phyloP scores from a whole-genome alignment of 2,329 filamentous ascomycete species.

The Colletotrichum horii region DNA sequence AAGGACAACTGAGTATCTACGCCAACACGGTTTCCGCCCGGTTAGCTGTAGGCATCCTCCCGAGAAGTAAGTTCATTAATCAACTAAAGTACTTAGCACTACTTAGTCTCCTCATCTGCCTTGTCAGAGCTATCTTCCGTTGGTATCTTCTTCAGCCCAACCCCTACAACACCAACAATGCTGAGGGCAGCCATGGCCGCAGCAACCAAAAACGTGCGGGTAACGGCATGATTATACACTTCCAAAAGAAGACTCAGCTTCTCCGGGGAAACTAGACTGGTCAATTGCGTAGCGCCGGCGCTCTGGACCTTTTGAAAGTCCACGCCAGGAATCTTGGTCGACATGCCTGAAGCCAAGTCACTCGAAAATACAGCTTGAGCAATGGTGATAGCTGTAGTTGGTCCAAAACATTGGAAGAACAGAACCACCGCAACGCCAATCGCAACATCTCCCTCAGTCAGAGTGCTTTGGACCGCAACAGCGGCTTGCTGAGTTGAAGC shows the following conservation, averaged over 20 bases:
- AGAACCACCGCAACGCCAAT: slow-evolving; percentile 1
- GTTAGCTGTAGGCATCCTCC: too few species aligned
- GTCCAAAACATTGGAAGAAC: slow-evolving; percentile 6
- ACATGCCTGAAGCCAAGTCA: neutral
- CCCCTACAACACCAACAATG: slow-evolving; percentile 1
- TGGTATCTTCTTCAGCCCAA: slow-evolving; percentile 1
- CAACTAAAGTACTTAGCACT: too few species aligned
- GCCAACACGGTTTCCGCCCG: too few species aligned
- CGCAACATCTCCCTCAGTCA: neutral
- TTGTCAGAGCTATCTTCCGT: neutral
- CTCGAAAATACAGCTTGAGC: slow-evolving; percentile 2
- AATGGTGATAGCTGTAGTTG: neutral
- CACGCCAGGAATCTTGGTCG: neutral
- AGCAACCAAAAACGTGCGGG: slow-evolving; percentile 1
- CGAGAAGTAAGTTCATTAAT: too few species aligned
- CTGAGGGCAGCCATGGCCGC: neutral
- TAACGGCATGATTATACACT: slow-evolving; percentile 6
- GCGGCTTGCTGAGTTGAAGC: slow-evolving; percentile 9
- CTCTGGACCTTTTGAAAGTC: neutral
- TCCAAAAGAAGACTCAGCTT: neutral
- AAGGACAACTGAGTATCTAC: too few species aligned
- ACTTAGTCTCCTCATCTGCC: neutral
- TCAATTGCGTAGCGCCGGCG: neutral
- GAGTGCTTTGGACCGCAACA: neutral
- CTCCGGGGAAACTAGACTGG: neutral